Evolutionary conservation across 1,139 yeast species (phyloP), one percentile per base, ranked within the genome.

Genomic region (Saccharomyces hybrid): DNA sequence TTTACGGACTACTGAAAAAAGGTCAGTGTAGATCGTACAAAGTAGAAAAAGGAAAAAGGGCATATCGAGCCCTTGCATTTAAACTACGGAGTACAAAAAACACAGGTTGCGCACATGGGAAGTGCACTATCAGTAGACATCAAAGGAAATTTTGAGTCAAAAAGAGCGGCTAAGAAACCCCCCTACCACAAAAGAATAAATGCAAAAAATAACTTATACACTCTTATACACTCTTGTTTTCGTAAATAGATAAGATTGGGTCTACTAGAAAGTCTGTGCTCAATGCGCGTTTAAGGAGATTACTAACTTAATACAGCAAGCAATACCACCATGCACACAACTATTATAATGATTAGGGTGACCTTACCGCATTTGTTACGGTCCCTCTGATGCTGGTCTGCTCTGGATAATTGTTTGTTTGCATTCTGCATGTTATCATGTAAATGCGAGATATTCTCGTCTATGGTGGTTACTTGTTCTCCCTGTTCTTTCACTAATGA

Each of bases 401-500:
- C 96, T 63, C 82, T 82, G 11, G 69, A 70, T 55, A 90, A 76
- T 64, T 89, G 95, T 29, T 79, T 76, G 38, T 82, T 78, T 0
- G 96, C 96, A 56, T 78, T 79, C 55, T 83, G 85, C 11, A 89
- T 79, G 61, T 88, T 85, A 26, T 76, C 78, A 14, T 84, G 81
- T 55, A 85, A 73, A 55, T 79, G 81, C 27, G 83, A 72, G 51
- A 90, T 76, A 67, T 89, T 89, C 57, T 85, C 89, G 64, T 89
- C 96, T 16, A 90, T 82, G 0, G 89, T 81, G 65, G 88, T 96
- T 28, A 90, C 77, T 60, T 87, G 91, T 44, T 81, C 84, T 5
- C 96, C 96, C 67, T 90, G 97, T 65, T 88, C 93, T 53, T 78
- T 76, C 1, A 90, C 95, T 61, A 90, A 72, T 47, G 82, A 79